Evolutionary conservation across 2,329 filamentous ascomycete species (phyloP).

Genomic region (Albophoma yamanashiensis): DNA sequence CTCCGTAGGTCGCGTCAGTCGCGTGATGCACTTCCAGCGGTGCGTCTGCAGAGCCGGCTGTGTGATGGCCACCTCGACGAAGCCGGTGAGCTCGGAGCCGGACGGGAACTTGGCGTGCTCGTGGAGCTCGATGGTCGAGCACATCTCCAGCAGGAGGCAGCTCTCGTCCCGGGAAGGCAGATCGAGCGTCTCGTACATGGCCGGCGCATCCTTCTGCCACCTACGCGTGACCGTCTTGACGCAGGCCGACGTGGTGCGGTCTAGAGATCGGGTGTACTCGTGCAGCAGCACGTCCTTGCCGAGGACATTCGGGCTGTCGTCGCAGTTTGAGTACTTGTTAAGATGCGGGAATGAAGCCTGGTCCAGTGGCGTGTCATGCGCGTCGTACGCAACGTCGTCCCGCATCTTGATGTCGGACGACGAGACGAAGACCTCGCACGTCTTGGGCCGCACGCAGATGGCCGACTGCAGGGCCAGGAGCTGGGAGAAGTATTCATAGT

Average conservation of each 20-base stretch:
- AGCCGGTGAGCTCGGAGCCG: slow-evolving; percentile 48
- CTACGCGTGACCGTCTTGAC: slow-evolving; percentile 40
- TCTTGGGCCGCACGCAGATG: slow-evolving; percentile 44
- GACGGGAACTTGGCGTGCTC: slow-evolving; percentile 45
- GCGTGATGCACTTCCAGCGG: slow-evolving; percentile 50
- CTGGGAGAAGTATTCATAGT: slow-evolving; percentile 51
- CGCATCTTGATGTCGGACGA: slow-evolving; percentile 40
- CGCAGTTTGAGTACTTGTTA: slow-evolving; percentile 40
- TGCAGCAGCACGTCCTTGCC: slow-evolving; percentile 44
- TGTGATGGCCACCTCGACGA: slow-evolving; percentile 48
- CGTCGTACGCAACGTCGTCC: slow-evolving; percentile 33
- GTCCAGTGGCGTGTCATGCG: slow-evolving; percentile 31
- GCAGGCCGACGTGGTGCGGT: slow-evolving; percentile 45
- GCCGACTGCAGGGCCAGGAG: slow-evolving; percentile 42
- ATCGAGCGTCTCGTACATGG: slow-evolving; percentile 41
- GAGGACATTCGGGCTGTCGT: slow-evolving; percentile 37
- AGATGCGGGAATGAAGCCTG: slow-evolving; percentile 44
- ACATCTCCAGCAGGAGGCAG: slow-evolving; percentile 51
- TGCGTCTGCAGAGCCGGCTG: slow-evolving; percentile 42
- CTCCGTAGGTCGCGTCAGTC: slow-evolving; percentile 45
- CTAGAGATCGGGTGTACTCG: slow-evolving; percentile 44
- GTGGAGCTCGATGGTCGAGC: slow-evolving; percentile 48
- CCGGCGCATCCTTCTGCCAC: slow-evolving; percentile 49
- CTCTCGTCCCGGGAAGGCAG: slow-evolving; percentile 36
- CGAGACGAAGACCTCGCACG: slow-evolving; percentile 49